Evolutionary conservation across 2,329 filamentous ascomycete species (phyloP).

Genomic region (Cercospora beticola): DNA sequence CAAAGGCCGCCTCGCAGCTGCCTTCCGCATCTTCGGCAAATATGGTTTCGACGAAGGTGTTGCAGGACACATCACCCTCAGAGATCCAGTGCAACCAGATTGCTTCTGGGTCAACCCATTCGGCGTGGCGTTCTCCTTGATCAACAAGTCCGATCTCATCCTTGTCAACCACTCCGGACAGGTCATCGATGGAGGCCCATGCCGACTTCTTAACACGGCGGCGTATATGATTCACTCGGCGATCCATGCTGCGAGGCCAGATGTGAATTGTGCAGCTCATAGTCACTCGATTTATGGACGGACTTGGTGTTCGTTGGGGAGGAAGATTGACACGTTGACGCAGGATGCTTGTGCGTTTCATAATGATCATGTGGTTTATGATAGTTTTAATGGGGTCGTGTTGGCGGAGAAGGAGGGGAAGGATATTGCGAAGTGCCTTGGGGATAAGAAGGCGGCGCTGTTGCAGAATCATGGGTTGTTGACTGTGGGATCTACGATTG

Average conservation of each 20-base stretch:
- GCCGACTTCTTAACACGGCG: slow-evolving; percentile 45
- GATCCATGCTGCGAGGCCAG: slow-evolving; percentile 45
- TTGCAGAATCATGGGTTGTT: slow-evolving; percentile 49
- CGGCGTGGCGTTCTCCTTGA: slow-evolving; percentile 44
- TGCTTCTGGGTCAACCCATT: slow-evolving; percentile 44
- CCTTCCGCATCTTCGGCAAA: slow-evolving; percentile 47
- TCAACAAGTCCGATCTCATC: slow-evolving; percentile 50
- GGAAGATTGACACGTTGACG: slow-evolving; percentile 46
- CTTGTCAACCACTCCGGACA: slow-evolving; percentile 46
- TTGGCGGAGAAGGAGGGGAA: slow-evolving; percentile 47
- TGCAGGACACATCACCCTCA: slow-evolving; percentile 45
- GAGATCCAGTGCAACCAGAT: slow-evolving; percentile 38
- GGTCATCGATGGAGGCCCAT: slow-evolving; percentile 44
- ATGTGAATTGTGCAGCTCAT: slow-evolving; percentile 49
- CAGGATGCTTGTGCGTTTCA: slow-evolving; percentile 49
- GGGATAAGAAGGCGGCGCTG: slow-evolving; percentile 44
- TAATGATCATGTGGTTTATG: slow-evolving; percentile 43
- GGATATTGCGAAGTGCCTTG: slow-evolving; percentile 44
- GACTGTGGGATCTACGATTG: slow-evolving; percentile 44
- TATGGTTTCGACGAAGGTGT: slow-evolving; percentile 44
- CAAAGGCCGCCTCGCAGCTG: slow-evolving; percentile 47
- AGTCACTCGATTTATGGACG: slow-evolving; percentile 48
- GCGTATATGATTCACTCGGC: slow-evolving; percentile 50
- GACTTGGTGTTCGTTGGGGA: slow-evolving; percentile 46
- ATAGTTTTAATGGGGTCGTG: slow-evolving; percentile 50